These are phyloP conservation scores for Corymbia calophylla DNA, from an alignment of 441 rosid species.

Conservation along the genomic window DNA sequence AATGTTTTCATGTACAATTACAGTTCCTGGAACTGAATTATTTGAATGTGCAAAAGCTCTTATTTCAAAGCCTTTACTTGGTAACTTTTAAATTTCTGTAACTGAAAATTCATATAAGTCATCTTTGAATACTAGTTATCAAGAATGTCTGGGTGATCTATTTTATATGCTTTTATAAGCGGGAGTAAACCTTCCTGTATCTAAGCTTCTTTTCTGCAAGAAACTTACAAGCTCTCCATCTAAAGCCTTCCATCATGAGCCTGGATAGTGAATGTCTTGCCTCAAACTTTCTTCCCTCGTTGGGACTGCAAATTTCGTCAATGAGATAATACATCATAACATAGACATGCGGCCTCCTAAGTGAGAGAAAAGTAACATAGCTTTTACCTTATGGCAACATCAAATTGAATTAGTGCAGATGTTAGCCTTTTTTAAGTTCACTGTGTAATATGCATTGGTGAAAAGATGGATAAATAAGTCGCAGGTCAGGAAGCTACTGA, in stretches of 20 bases:
- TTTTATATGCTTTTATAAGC: neutral
- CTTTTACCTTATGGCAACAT: neutral
- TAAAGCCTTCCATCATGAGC: neutral
- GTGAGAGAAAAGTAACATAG: neutral
- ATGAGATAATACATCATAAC: neutral
- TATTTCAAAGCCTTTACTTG: neutral
- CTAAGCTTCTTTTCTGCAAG: neutral
- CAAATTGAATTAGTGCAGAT: constrained; percentile 7
- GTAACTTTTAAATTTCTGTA: neutral
- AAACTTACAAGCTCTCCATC: neutral
- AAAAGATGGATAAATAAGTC: constrained; percentile 62
- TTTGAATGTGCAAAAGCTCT: neutral
- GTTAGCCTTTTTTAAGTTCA: neutral
- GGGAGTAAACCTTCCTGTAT: neutral
- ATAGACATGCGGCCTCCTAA: neutral
- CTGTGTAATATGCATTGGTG: constrained; percentile 28
- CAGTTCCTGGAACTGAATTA: neutral
- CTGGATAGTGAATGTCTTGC: neutral
- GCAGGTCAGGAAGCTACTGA: constrained; percentile 80
- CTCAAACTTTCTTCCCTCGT: neutral
- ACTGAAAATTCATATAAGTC: neutral
- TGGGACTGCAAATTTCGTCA: neutral
- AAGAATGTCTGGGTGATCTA: neutral
- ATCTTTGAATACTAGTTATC: neutral
- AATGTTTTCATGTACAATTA: neutral